Base-by-base conservation (phyloP, 169 alveolate genomes). In the Plasmodium gaboni region DNA sequence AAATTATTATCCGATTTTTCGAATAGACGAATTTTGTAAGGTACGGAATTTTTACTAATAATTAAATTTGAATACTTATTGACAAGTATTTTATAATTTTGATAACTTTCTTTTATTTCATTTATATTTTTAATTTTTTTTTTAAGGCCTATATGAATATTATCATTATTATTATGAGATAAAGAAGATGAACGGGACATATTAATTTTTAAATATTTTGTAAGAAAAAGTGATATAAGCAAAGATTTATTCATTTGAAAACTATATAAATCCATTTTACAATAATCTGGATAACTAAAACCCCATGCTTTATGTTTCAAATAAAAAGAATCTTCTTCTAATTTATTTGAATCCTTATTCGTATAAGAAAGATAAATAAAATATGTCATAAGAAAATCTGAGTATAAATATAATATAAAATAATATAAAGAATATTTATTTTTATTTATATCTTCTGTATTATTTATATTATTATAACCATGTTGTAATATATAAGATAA, bases 371-470 rank as follows among this genome's bases (percentile, higher is more conserved):
- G 32, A 65, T 86, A 70, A 46, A 59, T 48, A 86, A 86, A 86
- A 61, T 86, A 86, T 19, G 72, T 59, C 87, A 71, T 59, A 50
- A 86, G 44, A 86, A 86, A 86, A 46, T 86, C 92, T 10, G 87
- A 57, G 65, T 72, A 86, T 7, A 64, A 67, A 71, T 69, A 71
- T 15, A 71, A 53, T 48, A 86, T 86, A 51, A 24, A 71, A 86
- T 86, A 86, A 70, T 42, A 60, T 61, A 86, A 46, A 32, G 92
- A 69, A 71, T 86, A 71, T 24, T 59, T 61, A 59, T 38, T 19
- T 71, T 57, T 71, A 19, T 24, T 86, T n/a, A 19, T 59, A 22
- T 70, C 63, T 24, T 71, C 32, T 70, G 24, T 55, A 69, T n/a
- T 24, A 71, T 53, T 60, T 70, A 60, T 19, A 60, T 69, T 86